Evolutionary conservation across 2,329 filamentous ascomycete species (phyloP).

Genomic region (Leptographium procerum): DNA sequence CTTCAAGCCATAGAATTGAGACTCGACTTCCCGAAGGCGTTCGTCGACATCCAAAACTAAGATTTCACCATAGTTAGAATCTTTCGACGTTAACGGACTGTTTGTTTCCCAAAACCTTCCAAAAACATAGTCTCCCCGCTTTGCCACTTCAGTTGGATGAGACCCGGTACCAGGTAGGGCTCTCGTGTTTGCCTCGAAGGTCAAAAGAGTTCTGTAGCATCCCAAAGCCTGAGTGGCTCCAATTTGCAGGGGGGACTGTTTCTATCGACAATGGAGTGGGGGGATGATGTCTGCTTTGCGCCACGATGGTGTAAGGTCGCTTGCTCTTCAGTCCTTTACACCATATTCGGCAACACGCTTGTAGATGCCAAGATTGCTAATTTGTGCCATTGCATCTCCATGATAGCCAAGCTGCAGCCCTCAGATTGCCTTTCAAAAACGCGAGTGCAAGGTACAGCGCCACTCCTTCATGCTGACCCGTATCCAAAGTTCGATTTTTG

Average conservation of each 20-base stretch:
- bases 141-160: no score
- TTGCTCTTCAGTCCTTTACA: not conserved
- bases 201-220: no score
- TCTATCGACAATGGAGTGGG: no score
- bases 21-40: constrained; percentile 65
- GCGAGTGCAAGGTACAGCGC: not conserved
- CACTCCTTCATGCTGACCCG: not conserved
- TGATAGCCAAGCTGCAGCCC: not conserved
- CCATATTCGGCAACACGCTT: not conserved
- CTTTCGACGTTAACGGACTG: constrained; percentile 13
- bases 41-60: constrained; percentile 72
- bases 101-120: no score
- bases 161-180: no score
- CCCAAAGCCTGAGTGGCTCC: not conserved
- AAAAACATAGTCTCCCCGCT: no score
- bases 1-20: constrained; percentile 59
- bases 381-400: not conserved
- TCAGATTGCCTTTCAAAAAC: not conserved
- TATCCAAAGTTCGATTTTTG: not conserved
- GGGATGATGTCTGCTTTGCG: no score
- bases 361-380: not conserved
- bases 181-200: no score
- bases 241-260: no score
- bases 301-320: not conserved
- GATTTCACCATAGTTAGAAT: constrained; percentile 56